Conservation (phyloP, 1,284 basidiomycete genomes). For the Chalciporus piperatoides region DNA sequence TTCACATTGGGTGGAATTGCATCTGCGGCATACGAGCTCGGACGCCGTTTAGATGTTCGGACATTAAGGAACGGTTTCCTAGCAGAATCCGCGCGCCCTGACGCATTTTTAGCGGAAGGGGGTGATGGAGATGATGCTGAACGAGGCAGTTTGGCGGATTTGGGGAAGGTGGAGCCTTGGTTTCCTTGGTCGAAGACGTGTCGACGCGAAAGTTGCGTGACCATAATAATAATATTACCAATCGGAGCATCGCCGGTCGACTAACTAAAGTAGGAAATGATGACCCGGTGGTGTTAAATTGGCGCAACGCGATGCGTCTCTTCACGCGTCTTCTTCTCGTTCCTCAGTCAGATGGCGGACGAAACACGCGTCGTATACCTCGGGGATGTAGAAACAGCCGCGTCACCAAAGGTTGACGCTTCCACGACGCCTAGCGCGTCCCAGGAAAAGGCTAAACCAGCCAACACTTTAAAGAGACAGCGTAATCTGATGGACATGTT, state of each 20-base stretch:
- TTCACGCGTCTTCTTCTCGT: slow-evolving; percentile 12
- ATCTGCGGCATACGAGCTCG: slow-evolving; percentile 24
- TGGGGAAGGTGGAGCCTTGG: slow-evolving; percentile 4
- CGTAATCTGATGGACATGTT: slow-evolving; percentile 65
- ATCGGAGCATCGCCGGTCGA: neutral
- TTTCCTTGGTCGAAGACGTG: slow-evolving; percentile 2
- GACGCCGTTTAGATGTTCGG: slow-evolving; percentile 37
- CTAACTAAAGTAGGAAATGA: slow-evolving; percentile 14
- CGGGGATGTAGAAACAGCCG: slow-evolving; percentile 48
- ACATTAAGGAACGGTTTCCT: slow-evolving; percentile 38
- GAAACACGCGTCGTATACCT: slow-evolving; percentile 46
- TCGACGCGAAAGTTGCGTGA: slow-evolving; percentile 7
- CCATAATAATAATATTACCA: neutral
- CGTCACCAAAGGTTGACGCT: slow-evolving; percentile 7
- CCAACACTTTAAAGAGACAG: slow-evolving; percentile 53
- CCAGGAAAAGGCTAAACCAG: slow-evolving; percentile 16
- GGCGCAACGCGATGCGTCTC: slow-evolving; percentile 7
- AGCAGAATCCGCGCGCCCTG: slow-evolving; percentile 41
- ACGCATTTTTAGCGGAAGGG: slow-evolving; percentile 44
- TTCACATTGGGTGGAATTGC: slow-evolving; percentile 28
- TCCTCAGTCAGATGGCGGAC: slow-evolving; percentile 33
- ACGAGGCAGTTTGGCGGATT: slow-evolving; percentile 60
- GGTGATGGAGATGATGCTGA: slow-evolving; percentile 75
- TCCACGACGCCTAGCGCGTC: slow-evolving; percentile 19
- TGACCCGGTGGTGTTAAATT: neutral